Base-by-base conservation (phyloP, 2,329 filamentous ascomycete genomes). In the Colletotrichum sp. region DNA sequence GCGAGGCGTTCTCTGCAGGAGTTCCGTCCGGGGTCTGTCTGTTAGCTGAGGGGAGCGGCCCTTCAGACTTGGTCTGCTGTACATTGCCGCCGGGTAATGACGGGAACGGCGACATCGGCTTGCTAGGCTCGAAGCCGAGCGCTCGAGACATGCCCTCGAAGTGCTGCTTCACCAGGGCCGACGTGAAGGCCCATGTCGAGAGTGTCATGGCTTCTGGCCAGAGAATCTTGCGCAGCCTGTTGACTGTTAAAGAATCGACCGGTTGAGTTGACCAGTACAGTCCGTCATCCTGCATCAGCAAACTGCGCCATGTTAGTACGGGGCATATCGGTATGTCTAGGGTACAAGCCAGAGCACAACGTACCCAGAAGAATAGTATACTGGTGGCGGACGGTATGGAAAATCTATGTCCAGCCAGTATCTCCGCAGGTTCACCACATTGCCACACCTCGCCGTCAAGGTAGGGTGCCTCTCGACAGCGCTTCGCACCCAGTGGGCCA, bases 401-500 rank as follows among this genome's bases (percentile, higher is more conserved):
- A 90, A 94, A 66, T 91, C 87, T 30, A 93, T 85, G 55, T 93
- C 89, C 32, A 94, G 85, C 92, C 91, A 93, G 67, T 85, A 86
- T 72, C 88, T 88, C 39, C 85, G 86, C 34, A 93, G 76, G 48
- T 84, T 85, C 65, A 91, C 86, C 1, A 87, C 83, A 30, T 85
- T 85, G 12, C 91, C 91, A 36, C 86, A 86, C 39, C 86, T 83
- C 4, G 83, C 79, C 11, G 78, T 82, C n/a, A 92, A 81, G 4
- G 87, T 72, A 1, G 86, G 84, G 73, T 88, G 86, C 16, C 80
- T 84, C 32, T 86, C 84, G 2, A 90, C 86, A 15, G 87, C 82
- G 36, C 79, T 79, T 34, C 85, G 80, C 11, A 88, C 86, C n/a
- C 86, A 79, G 6, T 86, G 81, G 16, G 85, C 86, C 67, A 91